Conservation (phyloP, 2,329 filamentous ascomycete species). For the Alternaria brassicae region DNA sequence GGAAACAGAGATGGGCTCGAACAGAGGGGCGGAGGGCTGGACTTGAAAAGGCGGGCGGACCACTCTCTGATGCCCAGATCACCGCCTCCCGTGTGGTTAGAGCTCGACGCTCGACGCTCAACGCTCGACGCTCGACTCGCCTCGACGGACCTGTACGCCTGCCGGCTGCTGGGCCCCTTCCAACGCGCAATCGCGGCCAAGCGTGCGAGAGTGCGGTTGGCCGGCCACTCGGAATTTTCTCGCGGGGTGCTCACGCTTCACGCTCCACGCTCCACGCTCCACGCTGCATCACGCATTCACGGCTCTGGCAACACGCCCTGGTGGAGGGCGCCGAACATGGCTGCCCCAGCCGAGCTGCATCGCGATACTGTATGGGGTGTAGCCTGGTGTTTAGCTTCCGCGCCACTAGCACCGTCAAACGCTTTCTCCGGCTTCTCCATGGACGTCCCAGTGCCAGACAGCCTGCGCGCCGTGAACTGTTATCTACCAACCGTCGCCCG, state of each 20-base stretch:
- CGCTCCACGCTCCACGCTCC: too few relatives aligned
- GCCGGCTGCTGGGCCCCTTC: conserved; percentile 24
- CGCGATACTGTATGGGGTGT: conserved; percentile 16
- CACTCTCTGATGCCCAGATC: conserved; percentile 30
- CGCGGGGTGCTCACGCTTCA: conserved; percentile 34
- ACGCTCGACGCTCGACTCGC: conserved; percentile 12
- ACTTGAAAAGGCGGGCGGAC: conserved; percentile 46
- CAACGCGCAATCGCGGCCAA: conserved; percentile 28
- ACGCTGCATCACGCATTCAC: conserved; percentile 17
- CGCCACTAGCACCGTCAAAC: conserved; percentile 23
- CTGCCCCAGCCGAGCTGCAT: conserved; percentile 27
- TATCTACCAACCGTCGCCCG: conserved; percentile 5
- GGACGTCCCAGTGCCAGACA: conserved; percentile 9
- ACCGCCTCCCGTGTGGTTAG: conserved; percentile 27
- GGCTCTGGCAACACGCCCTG: conserved; percentile 13
- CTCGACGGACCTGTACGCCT: conserved; percentile 16
- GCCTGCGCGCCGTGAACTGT: not conserved
- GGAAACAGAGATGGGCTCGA: conserved; percentile 48
- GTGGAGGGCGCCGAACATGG: conserved; percentile 27
- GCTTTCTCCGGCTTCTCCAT: conserved; percentile 49
- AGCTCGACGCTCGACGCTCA: conserved; percentile 12
- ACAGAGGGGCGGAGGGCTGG: conserved; percentile 45
- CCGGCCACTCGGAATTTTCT: conserved; percentile 38
- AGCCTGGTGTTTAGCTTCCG: conserved; percentile 28
- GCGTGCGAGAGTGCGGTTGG: conserved; percentile 29